Percentiles rank a stretch among this genome's conserved stretches.
Conservation (phyloP, 371 early-diverging fungal species). For the Apophysomyces variabilis region DNA sequence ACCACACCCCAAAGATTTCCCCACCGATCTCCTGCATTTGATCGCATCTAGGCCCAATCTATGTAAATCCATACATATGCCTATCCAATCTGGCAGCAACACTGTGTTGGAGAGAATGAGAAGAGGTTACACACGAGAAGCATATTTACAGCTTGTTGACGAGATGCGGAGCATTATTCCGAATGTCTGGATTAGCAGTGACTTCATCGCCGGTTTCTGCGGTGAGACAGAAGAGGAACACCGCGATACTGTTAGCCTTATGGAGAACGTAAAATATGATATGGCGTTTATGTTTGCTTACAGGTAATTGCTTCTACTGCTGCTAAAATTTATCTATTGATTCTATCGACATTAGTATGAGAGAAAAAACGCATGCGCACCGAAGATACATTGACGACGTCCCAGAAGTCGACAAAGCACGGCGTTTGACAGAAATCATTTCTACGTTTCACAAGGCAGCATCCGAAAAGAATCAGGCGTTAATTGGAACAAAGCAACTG, state of each 20-base stretch:
- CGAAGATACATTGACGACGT: conserved; percentile 73
- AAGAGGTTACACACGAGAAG: conserved; percentile 78
- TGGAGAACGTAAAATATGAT: conserved; percentile 74
- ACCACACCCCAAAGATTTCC: conserved; percentile 87
- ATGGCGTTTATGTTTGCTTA: conserved; percentile 87
- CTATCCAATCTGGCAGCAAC: conserved; percentile 77
- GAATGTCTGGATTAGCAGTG: conserved; percentile 75
- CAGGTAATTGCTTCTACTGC: conserved; percentile 29
- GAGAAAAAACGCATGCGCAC: conserved; percentile 82
- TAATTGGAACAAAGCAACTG: conserved; percentile 60
- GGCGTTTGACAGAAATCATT: conserved; percentile 71
- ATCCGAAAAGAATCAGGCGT: conserved; percentile 50
- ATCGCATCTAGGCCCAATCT: conserved; percentile 73
- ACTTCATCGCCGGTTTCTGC: conserved; percentile 82
- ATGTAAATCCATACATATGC: conserved; percentile 78
- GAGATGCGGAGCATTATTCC: conserved; percentile 71
- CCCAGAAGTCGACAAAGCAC: conserved; percentile 59
- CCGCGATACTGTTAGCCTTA: conserved; percentile 68
- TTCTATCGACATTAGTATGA: conserved; percentile 48
- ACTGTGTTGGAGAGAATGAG: conserved; percentile 74
- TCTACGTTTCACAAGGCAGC: conserved; percentile 67
- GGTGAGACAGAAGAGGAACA: conserved; percentile 83
- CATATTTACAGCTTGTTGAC: conserved; percentile 71
- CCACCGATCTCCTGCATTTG: conserved; percentile 69
- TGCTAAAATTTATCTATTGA: not conserved